Base-by-base conservation (phyloP, 371 early-diverging fungal species). In the Actinomucor elegans region DNA sequence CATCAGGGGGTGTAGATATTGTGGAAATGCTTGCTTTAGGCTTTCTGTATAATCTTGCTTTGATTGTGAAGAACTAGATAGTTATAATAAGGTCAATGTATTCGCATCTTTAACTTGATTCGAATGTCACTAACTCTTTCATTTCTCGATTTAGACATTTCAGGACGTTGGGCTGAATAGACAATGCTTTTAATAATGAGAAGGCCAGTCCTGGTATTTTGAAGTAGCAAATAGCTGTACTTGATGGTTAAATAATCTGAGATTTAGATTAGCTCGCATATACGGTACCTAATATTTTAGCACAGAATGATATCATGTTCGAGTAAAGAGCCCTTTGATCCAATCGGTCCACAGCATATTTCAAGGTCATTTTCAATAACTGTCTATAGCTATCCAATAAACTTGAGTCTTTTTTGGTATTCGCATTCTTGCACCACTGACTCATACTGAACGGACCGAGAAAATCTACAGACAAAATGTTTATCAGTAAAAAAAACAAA, bases 121-220 rank as follows among this genome's bases (percentile, higher is more conserved):
- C 12, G 18, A 35, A 34, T 26, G 28, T 48, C 26, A 9, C 1
- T 32, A 10, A 20, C 40, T 20, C 17, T 46, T 23, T 32, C 32
- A 54, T 35, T 32, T 54, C 55, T 5, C 6, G 50, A 4, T 62
- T 51, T 51, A 80, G 58, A 10, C 75, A 69, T 9, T 57, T 61
- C 21, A 79, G 64, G 11, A 67, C 67, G 2, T 56, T 61, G 15
- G 69, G 64, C 42, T 64, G 66, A 18, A 69, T 64, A 12, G 73
- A 68, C 5, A 79, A 55, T 6, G 64, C 60, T 51, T 70, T 62
- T 1, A 80, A 50, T 32, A 83, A 55, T 6, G 68, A 66, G 34
- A 60, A 64, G 0, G 80, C 78, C 10, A 83, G 66, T 1, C 74
- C 74, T 23, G 83, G 83, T 8, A 83, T 56, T 34, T 80, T 83